Base-by-base conservation (phyloP, 78 protist genomes). In the Planoprotostelium fungivorum region DNA sequence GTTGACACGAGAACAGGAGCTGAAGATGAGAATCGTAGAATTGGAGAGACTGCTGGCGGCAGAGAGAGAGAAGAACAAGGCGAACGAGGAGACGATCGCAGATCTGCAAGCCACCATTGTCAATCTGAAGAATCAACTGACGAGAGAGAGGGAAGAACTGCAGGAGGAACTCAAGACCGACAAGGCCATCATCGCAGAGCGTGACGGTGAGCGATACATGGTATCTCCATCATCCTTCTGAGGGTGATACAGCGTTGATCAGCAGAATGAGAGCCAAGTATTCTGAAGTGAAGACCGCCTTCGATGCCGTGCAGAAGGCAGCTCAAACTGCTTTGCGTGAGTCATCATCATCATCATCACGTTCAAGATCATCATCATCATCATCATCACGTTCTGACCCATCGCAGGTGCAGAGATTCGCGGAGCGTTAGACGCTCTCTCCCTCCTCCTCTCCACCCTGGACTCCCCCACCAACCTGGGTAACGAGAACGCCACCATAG, bases 391-490 rank as follows among this genome's bases (percentile, higher is more conserved):
- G 5, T 16, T 5, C 73, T 51, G 73, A 51, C 5, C 5, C 16
- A 25, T 51, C 73, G 73, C 73, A 51, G 94, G 90, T 38, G 38
- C 86, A 36, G 94, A 92, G 25, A 90, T 92, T 73, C 73, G 37
- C 16, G 35, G 29, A 0, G 92, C 90, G 28, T 63, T 73, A 37
- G 86, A 38, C 36, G 39, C 84, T 1, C 29, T 92, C 63, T 23
- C 35, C 37, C 39, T n/a, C n/a, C 90, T 35, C 38, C 38, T 86
- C 23, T 89, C 91, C 28, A 34, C 29, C 35, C 51, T 92, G 36
- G 94, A 92, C 63, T 87, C 87, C 63, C 94, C 94, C 37, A 92
- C 89, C n/a, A 92, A 92, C 37, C 38, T 92, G 29, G 94, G 94
- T 36, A 92, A 92, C 34, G 93, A 85, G 84, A 92, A 92, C 25